Conservation (phyloP, 495 filamentous ascomycete species). For the Penicillium cinerascens region DNA sequence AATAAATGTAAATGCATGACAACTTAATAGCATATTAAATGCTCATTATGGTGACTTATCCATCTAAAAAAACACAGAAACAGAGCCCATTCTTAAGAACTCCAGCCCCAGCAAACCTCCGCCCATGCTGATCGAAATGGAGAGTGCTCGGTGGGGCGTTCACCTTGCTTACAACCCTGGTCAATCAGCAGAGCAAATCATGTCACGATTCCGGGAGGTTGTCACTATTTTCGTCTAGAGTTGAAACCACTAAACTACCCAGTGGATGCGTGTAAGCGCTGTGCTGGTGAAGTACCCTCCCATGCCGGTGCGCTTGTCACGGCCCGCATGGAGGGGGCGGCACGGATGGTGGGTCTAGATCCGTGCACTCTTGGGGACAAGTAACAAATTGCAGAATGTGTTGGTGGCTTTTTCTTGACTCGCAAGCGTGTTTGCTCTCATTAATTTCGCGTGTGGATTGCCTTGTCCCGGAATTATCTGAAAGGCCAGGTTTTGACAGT, state of each 20-base stretch:
- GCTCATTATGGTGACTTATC: not conserved
- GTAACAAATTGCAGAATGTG: not conserved
- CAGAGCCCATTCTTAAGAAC: conserved; percentile 3
- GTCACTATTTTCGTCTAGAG: not conserved
- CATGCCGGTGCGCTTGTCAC: conserved; percentile 8
- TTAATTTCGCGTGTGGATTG: too few relatives aligned
- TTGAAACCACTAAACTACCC: conserved; percentile 11
- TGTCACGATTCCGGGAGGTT: not conserved
- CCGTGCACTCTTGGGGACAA: not conserved
- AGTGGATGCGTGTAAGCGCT: conserved; percentile 17
- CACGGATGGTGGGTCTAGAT: conserved; percentile 8
- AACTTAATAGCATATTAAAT: not conserved
- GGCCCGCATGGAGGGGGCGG: conserved; percentile 7
- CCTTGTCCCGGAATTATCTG: too few relatives aligned
- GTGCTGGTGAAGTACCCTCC: not conserved
- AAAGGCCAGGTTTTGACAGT: too few relatives aligned
- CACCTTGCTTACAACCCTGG: conserved; percentile 5
- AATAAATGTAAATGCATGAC: conserved; percentile 9
- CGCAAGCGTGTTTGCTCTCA: too few relatives aligned
- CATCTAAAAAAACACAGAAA: not conserved
- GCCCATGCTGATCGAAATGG: not conserved
- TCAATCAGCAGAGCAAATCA: not conserved
- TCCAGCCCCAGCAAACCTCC: not conserved
- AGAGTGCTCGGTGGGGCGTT: not conserved
- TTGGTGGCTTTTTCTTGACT: not conserved